phyloP scores from a whole-genome alignment of 177 flowering plant species.

The Vitis hybrid region DNA sequence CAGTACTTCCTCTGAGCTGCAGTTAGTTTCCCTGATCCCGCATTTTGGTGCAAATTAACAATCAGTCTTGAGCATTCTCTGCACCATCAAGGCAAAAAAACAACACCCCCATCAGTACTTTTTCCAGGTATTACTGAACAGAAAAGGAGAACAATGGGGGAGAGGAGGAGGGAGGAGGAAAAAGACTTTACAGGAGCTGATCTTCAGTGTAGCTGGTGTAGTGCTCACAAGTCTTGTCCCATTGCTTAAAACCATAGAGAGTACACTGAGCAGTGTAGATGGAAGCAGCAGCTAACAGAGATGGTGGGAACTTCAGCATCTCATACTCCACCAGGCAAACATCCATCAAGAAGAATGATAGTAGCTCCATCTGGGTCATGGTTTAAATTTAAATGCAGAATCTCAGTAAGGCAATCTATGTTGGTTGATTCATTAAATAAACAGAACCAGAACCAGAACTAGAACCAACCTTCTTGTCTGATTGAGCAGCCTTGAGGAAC shows the following conservation, averaged over 20 bases:
- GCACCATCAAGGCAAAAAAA: slow-evolving; percentile 2
- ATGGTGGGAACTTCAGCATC: slow-evolving; percentile 78
- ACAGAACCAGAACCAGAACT: too few relatives aligned
- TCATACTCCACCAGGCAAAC: slow-evolving; percentile 77
- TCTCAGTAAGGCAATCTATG: not conserved
- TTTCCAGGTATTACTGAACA: too few relatives aligned
- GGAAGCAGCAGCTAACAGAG: slow-evolving; percentile 78
- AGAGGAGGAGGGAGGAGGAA: not conserved
- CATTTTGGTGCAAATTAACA: slow-evolving; percentile 45
- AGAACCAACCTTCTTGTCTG: slow-evolving; percentile 53
- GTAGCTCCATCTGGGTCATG: slow-evolving; percentile 48
- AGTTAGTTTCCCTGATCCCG: slow-evolving; percentile 56
- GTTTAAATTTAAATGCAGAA: not conserved
- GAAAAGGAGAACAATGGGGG: not conserved
- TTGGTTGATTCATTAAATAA: too few relatives aligned
- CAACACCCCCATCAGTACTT: not conserved
- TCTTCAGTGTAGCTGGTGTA: slow-evolving; percentile 66
- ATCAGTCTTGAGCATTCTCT: slow-evolving; percentile 60
- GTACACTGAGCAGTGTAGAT: slow-evolving; percentile 73
- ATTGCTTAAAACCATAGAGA: slow-evolving; percentile 46
- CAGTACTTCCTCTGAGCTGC: slow-evolving; percentile 60
- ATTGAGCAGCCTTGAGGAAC: slow-evolving; percentile 82
- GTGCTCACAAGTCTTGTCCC: slow-evolving; percentile 68
- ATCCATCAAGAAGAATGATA: slow-evolving; percentile 74
- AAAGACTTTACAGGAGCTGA: slow-evolving; percentile 63